phyloP scores from a whole-genome alignment of 495 filamentous ascomycete genomes.

The Podospora didyma region DNA sequence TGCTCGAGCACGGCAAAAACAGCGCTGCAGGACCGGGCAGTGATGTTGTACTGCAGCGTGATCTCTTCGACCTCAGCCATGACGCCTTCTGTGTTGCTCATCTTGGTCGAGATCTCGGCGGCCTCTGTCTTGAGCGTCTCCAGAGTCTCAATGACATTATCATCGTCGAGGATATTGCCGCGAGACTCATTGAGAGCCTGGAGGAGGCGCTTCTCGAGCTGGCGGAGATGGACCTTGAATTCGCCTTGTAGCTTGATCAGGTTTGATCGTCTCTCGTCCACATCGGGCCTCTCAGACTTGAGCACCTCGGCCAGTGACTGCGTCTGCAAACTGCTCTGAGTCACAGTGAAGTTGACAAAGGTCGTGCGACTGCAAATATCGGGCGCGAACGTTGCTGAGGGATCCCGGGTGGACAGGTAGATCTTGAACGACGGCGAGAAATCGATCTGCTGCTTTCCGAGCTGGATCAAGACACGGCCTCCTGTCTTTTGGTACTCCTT shows the following conservation, averaged over 20 bases:
- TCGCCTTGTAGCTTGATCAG: constrained; percentile 98
- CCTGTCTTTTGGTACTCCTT: constrained; percentile 99
- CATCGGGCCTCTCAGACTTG: constrained; percentile 94
- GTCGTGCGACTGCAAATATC: constrained; percentile 98
- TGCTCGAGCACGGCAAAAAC: constrained; percentile 96
- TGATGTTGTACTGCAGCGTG: constrained; percentile 85
- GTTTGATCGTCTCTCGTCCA: constrained; percentile 94
- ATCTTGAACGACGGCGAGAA: constrained; percentile 97
- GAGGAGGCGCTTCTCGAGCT: constrained; percentile 91
- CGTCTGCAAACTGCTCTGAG: constrained; percentile 95
- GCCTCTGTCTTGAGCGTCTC: constrained; percentile 98
- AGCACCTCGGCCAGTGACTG: constrained; percentile 95
- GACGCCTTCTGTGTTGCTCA: constrained; percentile 92
- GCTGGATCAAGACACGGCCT: constrained; percentile 94
- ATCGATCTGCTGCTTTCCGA: constrained; percentile 98
- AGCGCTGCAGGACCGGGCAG: constrained; percentile 90
- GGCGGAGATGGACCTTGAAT: constrained; percentile 93
- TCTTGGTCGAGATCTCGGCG: constrained; percentile 91
- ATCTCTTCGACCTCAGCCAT: constrained; percentile 97
- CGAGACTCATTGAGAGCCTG: constrained; percentile 96
- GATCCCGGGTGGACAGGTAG: constrained; percentile 92
- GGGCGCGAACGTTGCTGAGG: constrained; percentile 92
- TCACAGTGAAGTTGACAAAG: constrained; percentile 99
- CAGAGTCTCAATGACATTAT: constrained; percentile 94
- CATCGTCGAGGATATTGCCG: constrained; percentile 97